Conservation (phyloP, 805 yeast species). For the Schwanniomyces pseudopolymorphus region DNA sequence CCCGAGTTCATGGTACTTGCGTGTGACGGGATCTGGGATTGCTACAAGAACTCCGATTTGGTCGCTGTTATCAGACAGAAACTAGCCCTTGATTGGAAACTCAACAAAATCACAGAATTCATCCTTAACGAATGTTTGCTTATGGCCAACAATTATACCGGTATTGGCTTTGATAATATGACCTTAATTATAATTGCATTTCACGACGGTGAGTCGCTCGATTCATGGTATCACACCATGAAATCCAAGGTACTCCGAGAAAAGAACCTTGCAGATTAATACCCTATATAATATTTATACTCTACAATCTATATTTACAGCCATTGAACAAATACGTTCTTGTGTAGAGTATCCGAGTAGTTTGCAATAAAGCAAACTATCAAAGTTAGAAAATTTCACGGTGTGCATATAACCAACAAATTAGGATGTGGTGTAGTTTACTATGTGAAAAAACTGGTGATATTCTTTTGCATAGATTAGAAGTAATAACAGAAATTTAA, state of each 20-base stretch:
- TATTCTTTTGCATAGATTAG: not conserved
- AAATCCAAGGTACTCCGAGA: constrained; percentile 36
- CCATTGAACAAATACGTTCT: too few relatives aligned
- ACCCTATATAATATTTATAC: not conserved
- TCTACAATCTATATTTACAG: not conserved
- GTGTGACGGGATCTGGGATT: constrained; percentile 50
- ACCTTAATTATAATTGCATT: constrained; percentile 67
- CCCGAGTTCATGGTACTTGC: constrained; percentile 44
- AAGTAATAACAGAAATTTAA: not conserved
- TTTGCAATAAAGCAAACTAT: too few relatives aligned
- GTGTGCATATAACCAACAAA: not conserved
- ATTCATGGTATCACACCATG: constrained; percentile 60
- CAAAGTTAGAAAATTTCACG: not conserved
- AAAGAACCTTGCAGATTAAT: constrained; percentile 11
- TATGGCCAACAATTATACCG: constrained; percentile 71
- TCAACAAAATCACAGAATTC: constrained; percentile 58
- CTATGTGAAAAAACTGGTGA: not conserved
- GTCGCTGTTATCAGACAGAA: constrained; percentile 56
- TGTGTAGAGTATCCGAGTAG: too few relatives aligned
- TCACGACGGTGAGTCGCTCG: constrained; percentile 45
- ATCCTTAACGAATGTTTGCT: constrained; percentile 65
- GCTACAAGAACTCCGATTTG: constrained; percentile 54
- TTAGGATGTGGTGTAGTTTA: not conserved
- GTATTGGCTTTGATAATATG: constrained; percentile 84
- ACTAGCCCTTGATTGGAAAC: constrained; percentile 53